Percentiles rank a stretch among this genome's conserved stretches.
phyloP scores from a whole-genome alignment of 2,329 filamentous ascomycete species.

The Fusarium sacchari region DNA sequence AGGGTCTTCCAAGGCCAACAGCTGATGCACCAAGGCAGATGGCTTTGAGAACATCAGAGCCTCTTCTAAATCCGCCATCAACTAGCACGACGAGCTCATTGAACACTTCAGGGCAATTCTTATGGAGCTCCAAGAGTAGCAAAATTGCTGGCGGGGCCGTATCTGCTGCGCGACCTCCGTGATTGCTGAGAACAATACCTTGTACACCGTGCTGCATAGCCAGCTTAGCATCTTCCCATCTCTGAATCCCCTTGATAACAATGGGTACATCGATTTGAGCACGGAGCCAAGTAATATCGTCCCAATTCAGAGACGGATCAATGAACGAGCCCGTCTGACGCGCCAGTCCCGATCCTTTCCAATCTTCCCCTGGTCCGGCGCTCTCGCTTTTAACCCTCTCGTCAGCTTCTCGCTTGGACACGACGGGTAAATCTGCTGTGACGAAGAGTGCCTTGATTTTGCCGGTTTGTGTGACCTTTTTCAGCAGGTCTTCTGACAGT shows the following conservation, averaged over 20 bases:
- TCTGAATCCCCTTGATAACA: conserved; percentile 77
- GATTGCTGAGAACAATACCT: conserved; percentile 76
- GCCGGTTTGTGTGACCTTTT: conserved; percentile 52
- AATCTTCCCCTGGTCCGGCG: conserved; percentile 59
- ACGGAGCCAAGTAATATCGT: conserved; percentile 73
- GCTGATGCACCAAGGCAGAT: background rate
- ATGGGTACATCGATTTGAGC: conserved; percentile 59
- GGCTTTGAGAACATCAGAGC: background rate
- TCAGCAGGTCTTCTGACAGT: conserved; percentile 61
- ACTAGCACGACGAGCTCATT: background rate
- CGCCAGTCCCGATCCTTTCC: conserved; percentile 64
- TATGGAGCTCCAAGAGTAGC: background rate
- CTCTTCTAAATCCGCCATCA: background rate
- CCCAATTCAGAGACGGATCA: conserved; percentile 69
- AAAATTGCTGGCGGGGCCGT: conserved; percentile 34
- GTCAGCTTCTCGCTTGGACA: conserved; percentile 64
- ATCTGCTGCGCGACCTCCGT: conserved; percentile 70
- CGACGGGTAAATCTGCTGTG: conserved; percentile 67
- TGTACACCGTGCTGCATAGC: conserved; percentile 70
- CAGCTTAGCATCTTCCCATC: conserved; percentile 67
- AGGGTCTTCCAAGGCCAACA: background rate
- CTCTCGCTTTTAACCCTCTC: conserved; percentile 54
- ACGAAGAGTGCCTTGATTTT: conserved; percentile 65
- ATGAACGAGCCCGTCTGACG: conserved; percentile 67
- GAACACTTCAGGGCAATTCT: background rate